These are phyloP conservation scores for Mesotaenium endlicherianum DNA, from an alignment of 139 green algal genomes.

Conservation along the genomic window DNA sequence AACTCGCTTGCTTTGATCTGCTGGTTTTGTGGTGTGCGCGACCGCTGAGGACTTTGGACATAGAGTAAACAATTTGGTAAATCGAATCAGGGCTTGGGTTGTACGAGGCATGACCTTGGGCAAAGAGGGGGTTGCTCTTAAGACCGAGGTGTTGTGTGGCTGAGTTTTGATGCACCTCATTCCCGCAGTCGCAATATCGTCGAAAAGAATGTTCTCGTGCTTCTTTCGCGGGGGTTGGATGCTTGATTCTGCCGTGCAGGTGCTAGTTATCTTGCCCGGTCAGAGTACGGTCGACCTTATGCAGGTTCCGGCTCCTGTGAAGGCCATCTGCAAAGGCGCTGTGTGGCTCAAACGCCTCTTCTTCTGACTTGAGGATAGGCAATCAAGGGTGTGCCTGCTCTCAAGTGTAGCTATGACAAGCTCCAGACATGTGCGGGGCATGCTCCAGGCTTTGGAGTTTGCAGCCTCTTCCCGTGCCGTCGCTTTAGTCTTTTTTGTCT, in stretches of 20 bases:
- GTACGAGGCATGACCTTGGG: neutral
- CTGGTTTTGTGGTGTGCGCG: too few relatives aligned
- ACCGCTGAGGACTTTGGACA: too few relatives aligned
- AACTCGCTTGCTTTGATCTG: too few relatives aligned
- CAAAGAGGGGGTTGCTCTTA: neutral
- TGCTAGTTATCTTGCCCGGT: neutral
- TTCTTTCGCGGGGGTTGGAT: neutral
- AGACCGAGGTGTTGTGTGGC: neutral
- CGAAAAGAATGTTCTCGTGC: neutral
- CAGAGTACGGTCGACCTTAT: neutral
- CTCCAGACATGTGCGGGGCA: too few relatives aligned
- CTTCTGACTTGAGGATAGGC: too few relatives aligned
- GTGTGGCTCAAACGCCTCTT: neutral
- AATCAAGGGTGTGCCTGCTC: too few relatives aligned
- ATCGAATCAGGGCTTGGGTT: neutral
- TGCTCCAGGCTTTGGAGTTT: too few relatives aligned
- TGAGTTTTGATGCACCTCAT: neutral
- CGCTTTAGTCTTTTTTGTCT: neutral
- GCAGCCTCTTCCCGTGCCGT: neutral
- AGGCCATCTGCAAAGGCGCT: neutral
- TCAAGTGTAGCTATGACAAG: too few relatives aligned
- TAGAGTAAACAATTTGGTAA: neutral
- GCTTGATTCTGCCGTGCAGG: neutral
- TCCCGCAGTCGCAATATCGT: neutral
- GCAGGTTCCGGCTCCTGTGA: neutral